Evolutionary conservation across 441 rosid genomes (phyloP), one percentile per base, ranked within the genome.

Genomic region (Hura crepitans): DNA sequence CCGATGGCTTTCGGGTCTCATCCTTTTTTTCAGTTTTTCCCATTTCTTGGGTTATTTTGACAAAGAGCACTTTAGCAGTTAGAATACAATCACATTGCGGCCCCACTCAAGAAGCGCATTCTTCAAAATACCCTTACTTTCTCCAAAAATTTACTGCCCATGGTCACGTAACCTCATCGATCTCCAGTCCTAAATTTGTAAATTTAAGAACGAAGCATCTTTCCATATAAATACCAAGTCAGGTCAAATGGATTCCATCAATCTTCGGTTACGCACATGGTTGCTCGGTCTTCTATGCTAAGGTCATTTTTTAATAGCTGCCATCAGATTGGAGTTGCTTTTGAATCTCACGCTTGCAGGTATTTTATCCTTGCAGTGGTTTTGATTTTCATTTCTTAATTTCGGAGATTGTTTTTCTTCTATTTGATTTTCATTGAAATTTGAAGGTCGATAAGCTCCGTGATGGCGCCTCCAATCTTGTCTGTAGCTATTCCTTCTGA

Each of bases 401-500:
- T 28, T 28, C 31, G 43, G 6, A 5, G 30, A 14, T 6, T 20
- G 11, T 30, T 22, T 22, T 49, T 35, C 4, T 28, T 4, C 1
- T 23, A 45, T 65, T 72, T 64, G 51, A 69, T 58, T 65, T 43
- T 49, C 10, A 2, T 59, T 66, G 39, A 46, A 47, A 60, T 69
- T 56, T 54, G 68, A 35, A 82, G 87, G 67, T 77, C 78, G 70
- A 73, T 76, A 37, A 78, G 78, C 65, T 73, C 63, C 61, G 72
- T 54, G 69, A 87, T 88, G 90, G 74, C 82, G 51, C 97, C 96
- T 69, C 98, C 97, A 45, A 80, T 93, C 68, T 88, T 93, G 59
- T 91, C 98, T 0, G 79, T 93, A 55, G 98, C 89, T 79, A 77
- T 93, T 79, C 98, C 97, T 31, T 84, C 98, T 27, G 92, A 84